phyloP scores from a whole-genome alignment of 495 filamentous ascomycete species.

The Podospora conica region DNA sequence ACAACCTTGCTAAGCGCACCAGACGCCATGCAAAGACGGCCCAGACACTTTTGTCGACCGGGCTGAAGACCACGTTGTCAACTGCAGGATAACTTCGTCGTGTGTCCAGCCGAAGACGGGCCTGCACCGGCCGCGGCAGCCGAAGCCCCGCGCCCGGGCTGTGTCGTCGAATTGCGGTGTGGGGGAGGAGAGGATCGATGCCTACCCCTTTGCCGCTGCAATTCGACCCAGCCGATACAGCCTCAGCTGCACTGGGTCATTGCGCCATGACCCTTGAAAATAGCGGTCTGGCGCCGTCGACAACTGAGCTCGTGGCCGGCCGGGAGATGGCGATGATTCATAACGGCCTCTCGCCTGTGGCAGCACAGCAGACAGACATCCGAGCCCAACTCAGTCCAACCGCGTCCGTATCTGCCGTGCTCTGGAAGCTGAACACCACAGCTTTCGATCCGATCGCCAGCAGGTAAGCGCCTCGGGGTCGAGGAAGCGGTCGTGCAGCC shows the following conservation, averaged over 20 bases:
- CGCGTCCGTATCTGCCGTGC: neutral
- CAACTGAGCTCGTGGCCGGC: neutral
- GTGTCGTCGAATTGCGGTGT: neutral
- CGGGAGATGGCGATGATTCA: neutral
- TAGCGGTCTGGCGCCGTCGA: neutral
- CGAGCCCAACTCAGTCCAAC: neutral
- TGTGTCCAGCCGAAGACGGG: neutral
- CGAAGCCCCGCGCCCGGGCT: neutral
- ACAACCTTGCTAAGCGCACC: neutral
- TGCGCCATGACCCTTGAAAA: neutral
- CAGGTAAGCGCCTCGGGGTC: neutral
- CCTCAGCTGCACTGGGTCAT: neutral
- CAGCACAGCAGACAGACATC: neutral
- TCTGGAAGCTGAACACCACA: neutral
- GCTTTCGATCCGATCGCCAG: neutral
- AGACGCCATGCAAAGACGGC: neutral
- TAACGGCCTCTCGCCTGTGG: neutral
- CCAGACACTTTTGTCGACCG: neutral
- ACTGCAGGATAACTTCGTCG: neutral
- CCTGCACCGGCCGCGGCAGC: neutral
- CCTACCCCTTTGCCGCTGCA: neutral
- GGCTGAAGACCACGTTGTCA: neutral
- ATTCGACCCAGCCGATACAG: neutral
- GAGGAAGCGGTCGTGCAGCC: neutral
- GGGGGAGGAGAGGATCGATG: neutral